These are phyloP conservation scores for Cicer chorassanicum DNA, from an alignment of 306 rosid genomes.

Conservation along the genomic window DNA sequence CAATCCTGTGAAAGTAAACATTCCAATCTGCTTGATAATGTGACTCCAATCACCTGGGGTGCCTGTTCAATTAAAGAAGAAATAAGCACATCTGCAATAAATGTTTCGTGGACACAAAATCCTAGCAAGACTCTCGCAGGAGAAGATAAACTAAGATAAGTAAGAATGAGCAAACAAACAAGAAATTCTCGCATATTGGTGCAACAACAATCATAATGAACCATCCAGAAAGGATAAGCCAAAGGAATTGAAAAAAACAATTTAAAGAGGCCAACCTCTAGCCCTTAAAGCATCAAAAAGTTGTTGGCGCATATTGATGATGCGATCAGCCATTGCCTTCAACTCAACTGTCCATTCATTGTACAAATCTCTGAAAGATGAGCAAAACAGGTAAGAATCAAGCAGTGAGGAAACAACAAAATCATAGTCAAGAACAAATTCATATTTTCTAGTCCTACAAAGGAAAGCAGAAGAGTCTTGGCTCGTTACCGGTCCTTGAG, in stretches of 20 bases:
- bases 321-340: constrained; percentile 98
- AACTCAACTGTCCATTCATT: constrained; percentile 94
- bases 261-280: constrained; percentile 62
- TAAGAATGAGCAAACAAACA: constrained; percentile 33
- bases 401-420: background rate
- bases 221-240: constrained; percentile 2
- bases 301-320: constrained; percentile 89
- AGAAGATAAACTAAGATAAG: background rate
- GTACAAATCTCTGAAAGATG: constrained; percentile 65
- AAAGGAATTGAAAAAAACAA: constrained; percentile 13
- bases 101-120: background rate
- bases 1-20: constrained; percentile 98
- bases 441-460: constrained; percentile 5
- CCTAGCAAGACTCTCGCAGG: constrained; percentile 4
- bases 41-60: constrained; percentile 99
- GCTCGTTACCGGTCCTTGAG: constrained; percentile 80
- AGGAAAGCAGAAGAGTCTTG: constrained; percentile 9
- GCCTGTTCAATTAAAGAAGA: constrained; percentile 55
- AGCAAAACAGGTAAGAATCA: constrained; percentile 4
- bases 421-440: constrained; percentile 11
- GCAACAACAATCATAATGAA: constrained; percentile 25
- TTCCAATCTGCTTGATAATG: constrained; percentile 96
- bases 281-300: constrained; percentile 83
- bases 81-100: background rate
- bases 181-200: background rate